Conservation (phyloP, 768 basidiomycete species). For the Infundibulicybe gibba region DNA sequence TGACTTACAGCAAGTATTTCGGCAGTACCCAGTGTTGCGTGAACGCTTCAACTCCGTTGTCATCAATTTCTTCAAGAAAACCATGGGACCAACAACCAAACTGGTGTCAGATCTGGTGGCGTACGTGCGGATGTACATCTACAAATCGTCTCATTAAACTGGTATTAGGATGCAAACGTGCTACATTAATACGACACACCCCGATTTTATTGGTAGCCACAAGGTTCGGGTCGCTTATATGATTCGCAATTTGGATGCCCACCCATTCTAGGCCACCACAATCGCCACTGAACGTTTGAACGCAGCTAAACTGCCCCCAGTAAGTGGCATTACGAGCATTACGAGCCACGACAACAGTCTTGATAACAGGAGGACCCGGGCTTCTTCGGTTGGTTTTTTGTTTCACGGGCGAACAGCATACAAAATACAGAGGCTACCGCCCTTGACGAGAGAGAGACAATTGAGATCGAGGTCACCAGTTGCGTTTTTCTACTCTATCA, state of each 20-base stretch:
- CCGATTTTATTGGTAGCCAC: slow-evolving; percentile 97
- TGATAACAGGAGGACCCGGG: slow-evolving; percentile 89
- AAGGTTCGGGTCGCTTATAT: slow-evolving; percentile 60
- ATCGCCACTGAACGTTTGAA: slow-evolving; percentile 84
- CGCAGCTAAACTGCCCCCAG: slow-evolving; percentile 63
- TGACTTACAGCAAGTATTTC: slow-evolving; percentile 81
- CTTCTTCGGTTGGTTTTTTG: slow-evolving; percentile 98
- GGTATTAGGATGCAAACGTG: slow-evolving; percentile 90
- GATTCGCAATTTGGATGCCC: slow-evolving; percentile 3
- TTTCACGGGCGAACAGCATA: slow-evolving; percentile 49
- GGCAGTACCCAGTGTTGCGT: slow-evolving; percentile 92
- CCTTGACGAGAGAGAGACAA: slow-evolving; percentile 83
- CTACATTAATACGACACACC: slow-evolving; percentile 99
- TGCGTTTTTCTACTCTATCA: slow-evolving; percentile 27
- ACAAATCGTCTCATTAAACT: slow-evolving; percentile 4
- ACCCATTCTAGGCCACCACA: slow-evolving; percentile 66
- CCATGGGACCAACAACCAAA: slow-evolving; percentile 94
- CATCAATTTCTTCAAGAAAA: slow-evolving; percentile 92
- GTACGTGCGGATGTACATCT: slow-evolving; percentile 28
- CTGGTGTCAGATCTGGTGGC: slow-evolving; percentile 90
- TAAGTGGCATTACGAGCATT: slow-evolving; percentile 63
- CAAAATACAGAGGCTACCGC: slow-evolving; percentile 52
- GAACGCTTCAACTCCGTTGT: slow-evolving; percentile 96
- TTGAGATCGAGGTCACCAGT: slow-evolving; percentile 99
- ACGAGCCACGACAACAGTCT: slow-evolving; percentile 80